Base-by-base conservation (phyloP, 2,329 filamentous ascomycete genomes). In the Colletotrichum spinosum region DNA sequence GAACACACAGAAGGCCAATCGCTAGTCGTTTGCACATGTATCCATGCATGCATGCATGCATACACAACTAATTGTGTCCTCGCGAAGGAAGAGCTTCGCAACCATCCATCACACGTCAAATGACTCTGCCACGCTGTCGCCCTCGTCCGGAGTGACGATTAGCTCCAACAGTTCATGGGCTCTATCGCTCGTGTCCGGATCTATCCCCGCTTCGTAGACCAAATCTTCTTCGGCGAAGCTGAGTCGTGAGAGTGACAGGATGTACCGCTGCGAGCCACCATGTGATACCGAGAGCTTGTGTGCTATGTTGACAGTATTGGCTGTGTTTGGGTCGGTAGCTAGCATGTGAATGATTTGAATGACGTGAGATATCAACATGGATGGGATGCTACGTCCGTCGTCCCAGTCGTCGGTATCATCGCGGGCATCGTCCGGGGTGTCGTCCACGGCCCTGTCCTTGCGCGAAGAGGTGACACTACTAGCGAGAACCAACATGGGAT, bases 101-200 rank as follows among this genome's bases (percentile, higher is more conserved):
- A 11, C 34, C 38, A 35, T 10, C 38, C 56, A 33, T 72, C 67
- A 80, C 6, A 73, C 73, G 4, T 75, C 79, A 73, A 82, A 82
- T 15, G 78, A 80, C 60, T 77, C 79, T 42, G 76, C 78, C 8
- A 82, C 72, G 35, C 76, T 79, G 60, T 84, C 80, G 2, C 84
- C 84, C 60, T 87, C 84, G 45, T 97, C 92, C 0, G 93, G 91
- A 57, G 92, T 96, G 25, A 97, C 87, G 2, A 89, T 88, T 67
- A 93, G 83, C 74, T 97, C 93, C 44, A 98, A 77, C 68, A 99
- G 81, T 72, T 92, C 88, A 70, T 95, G 90, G 4, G 96, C 95
- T 77, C 90, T 89, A 68, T 95, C 92, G 1, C 91, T 87, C 1
- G 93, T 92, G 68, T 93, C 92, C 35, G 90, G 87, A 41, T 92